These are phyloP conservation scores for Amanita pseudoporphyria DNA, from an alignment of 768 basidiomycete species.

Conservation along the genomic window DNA sequence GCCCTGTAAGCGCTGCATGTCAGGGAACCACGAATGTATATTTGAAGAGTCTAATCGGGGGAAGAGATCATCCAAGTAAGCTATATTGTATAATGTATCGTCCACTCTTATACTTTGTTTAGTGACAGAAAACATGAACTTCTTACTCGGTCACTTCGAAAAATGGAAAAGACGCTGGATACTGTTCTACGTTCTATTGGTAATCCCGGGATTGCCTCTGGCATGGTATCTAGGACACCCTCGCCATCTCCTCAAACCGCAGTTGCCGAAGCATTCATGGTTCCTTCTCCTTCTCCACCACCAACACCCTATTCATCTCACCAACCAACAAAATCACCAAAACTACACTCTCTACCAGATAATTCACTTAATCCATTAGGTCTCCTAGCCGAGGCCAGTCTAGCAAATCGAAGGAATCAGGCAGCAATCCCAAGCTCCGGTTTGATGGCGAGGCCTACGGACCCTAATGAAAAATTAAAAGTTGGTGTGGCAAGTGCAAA, in stretches of 20 bases:
- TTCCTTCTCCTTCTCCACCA: constrained; percentile 39
- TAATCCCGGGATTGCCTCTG: constrained; percentile 69
- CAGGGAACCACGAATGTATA: constrained; percentile 82
- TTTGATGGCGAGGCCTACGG: constrained; percentile 27
- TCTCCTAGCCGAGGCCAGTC: constrained; percentile 81
- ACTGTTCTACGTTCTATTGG: constrained; percentile 84
- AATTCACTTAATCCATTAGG: constrained; percentile 90
- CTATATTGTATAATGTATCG: constrained; percentile 6
- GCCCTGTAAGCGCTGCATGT: constrained; percentile 79
- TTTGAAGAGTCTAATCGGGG: constrained; percentile 97
- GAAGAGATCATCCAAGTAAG: constrained; percentile 77
- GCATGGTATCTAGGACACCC: constrained; percentile 75
- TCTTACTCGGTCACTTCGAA: constrained; percentile 69
- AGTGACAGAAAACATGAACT: constrained; percentile 72
- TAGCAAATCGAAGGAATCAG: constrained; percentile 62
- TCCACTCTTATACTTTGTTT: constrained; percentile 16
- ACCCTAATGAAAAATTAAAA: constrained; percentile 32
- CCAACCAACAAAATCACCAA: constrained; percentile 55
- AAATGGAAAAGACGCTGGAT: constrained; percentile 91
- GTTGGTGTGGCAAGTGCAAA: constrained; percentile 78
- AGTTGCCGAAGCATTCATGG: constrained; percentile 49
- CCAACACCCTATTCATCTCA: constrained; percentile 16
- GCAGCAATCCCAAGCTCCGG: constrained; percentile 28
- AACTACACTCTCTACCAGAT: constrained; percentile 86
- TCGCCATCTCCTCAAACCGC: constrained; percentile 52